Evolutionary conservation across 192 early-diverging fungal genomes (phyloP), one percentile per base, ranked within the genome.

Genomic region (Geosiphon pyriformis): DNA sequence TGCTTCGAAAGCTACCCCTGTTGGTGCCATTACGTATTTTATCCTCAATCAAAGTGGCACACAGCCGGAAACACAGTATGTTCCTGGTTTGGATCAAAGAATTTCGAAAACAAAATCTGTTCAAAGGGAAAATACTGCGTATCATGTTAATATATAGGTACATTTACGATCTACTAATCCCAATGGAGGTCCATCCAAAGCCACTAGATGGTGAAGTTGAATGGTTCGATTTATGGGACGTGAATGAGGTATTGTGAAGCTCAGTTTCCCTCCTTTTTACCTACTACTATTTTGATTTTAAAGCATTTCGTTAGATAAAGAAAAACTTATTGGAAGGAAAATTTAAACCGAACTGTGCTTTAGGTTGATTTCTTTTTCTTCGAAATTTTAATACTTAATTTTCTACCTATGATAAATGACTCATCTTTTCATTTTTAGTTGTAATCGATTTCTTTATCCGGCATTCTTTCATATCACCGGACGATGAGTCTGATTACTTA

Each of bases 201-300:
- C 89, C 92, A 0, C 78, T 79, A 2, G 96, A 98, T 64, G 91
- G 87, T 8, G 96, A 98, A 72, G 96, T 95, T 1, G 81, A 91
- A 48, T 75, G 72, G 33, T 92, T 95, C 61, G 79, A 87, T 42
- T 71, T 93, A 52, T 81, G 86, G 88, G 61, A 73, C 11, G 71
- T 94, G 46, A 80, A 85, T 20, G 74, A 91, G 68, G 81, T 92
- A 55, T n/a, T 64, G 31, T 61, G 60, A 12, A 37, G 64, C 0
- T 70, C 65, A 55, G 4, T 54, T 31, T 18, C 33, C 31, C 25
- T 12, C 17, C 20, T 37, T 29, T 48, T 48, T 67, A 23, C 33
- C 10, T 30, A 32, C 23, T 33, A 15, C 4, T 20, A 22, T 32
- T n/a, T 12, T 63, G 2, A 4, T 35, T 27, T 23, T 61, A 56